Conservation (phyloP, 768 basidiomycete species). For the Collybia nuda region DNA sequence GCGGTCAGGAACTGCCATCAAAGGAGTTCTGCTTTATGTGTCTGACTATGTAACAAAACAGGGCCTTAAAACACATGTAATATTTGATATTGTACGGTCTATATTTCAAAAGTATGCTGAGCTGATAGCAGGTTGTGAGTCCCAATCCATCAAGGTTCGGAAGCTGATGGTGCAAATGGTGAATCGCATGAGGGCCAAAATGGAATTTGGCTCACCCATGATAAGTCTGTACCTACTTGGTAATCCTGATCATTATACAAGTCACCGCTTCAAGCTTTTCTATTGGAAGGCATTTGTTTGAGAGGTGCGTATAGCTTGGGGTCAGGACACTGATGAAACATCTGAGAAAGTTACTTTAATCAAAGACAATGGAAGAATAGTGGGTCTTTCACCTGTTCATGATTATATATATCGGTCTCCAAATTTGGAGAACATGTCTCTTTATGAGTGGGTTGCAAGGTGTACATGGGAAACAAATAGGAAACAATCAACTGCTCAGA, state of each 20-base stretch:
- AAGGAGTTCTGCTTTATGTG: conserved; percentile 31
- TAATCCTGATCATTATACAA: conserved; percentile 23
- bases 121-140: conserved; percentile 3
- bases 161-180: conserved; percentile 17
- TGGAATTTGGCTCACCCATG: conserved; percentile 23
- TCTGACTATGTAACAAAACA: conserved; percentile 27
- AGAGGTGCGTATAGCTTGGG: conserved; percentile 13
- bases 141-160: conserved; percentile 7
- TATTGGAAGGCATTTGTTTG: conserved; percentile 26
- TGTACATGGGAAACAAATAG: too few species aligned
- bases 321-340: conserved; percentile 2
- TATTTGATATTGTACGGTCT: conserved; percentile 20
- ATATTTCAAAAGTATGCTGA: conserved; percentile 13
- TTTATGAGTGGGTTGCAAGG: conserved; percentile 27
- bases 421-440: conserved; percentile 14
- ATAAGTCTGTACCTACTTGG: conserved; percentile 18
- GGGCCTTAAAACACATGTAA: conserved; percentile 26
- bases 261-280: conserved; percentile 24
- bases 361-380: conserved; percentile 6
- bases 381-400: conserved; percentile 18
- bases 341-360: conserved; percentile 11
- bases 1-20: conserved; percentile 30
- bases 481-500: too few species aligned
- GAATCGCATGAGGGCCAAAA: conserved; percentile 24
- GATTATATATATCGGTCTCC: conserved; percentile 26